Evolutionary conservation across 495 filamentous ascomycete species (phyloP), one percentile per base, ranked within the genome.

Genomic region (Cenococcum geophilum): DNA sequence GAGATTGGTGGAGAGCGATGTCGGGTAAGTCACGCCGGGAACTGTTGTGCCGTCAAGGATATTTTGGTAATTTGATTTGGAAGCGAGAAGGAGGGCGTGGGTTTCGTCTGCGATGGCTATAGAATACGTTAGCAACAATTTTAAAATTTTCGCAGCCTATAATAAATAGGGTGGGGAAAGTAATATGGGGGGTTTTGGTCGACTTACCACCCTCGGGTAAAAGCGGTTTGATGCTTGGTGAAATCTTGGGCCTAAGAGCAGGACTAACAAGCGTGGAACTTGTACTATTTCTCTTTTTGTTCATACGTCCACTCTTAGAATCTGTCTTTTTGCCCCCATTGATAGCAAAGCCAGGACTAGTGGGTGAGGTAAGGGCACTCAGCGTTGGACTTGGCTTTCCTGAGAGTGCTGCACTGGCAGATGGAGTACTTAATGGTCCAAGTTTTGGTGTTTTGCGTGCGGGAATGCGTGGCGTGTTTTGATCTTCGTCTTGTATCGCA

Each of bases 31-130:
- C 23, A 98, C 87, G 11, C 93, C 93, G 0, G 89, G 90, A 4
- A 96, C 83, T 47, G 87, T 83, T 43, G 87, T 97, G 47, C 93
- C 93, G 70, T 97, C 92, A 27, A 98, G 75, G 57, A 98, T 93
- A 69, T 96, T 93, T 71, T 98, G 93, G 70, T 98, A 98, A 71
- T 98, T 98, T 20, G 91, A 96, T 70, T 97, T 97, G 35, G 88
- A 88, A 11, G 92, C 89, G 22, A 98, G 79, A 49, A 97, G 81
- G 23, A 92, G 83, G 16, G 92, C 91, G 16, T 92, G 89, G 0
- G 88, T 83, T 64, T 95, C 79, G 50, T 83, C 82, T n/a, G 81
- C 75, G 45, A 86, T 70, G 42, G 75, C 77, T 77, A 63, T 51
- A 55, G 3, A 58, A 32, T 43, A 21, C 42, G 40, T 59, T 40